These are phyloP conservation scores for Achlya hypogyna DNA, from an alignment of 352 stramenopile species.

Conservation along the genomic window DNA sequence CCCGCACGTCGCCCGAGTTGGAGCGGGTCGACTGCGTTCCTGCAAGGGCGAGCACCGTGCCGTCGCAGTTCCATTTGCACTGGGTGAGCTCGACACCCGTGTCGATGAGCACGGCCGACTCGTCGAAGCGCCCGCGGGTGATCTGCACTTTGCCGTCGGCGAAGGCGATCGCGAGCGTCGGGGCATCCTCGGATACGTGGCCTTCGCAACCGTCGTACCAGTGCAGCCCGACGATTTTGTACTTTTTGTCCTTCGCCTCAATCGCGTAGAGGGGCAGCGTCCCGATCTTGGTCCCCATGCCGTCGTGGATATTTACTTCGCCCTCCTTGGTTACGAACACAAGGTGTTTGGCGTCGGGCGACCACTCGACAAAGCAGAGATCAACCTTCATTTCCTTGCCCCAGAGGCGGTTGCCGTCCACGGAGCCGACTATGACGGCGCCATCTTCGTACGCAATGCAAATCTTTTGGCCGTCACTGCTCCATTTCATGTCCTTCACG, in stretches of 20 bases:
- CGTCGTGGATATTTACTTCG: constrained; percentile 80
- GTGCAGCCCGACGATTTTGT: constrained; percentile 74
- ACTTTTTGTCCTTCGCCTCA: constrained; percentile 33
- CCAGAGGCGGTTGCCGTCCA: constrained; percentile 91
- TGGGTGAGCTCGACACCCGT: constrained; percentile 81
- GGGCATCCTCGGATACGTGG: constrained; percentile 79
- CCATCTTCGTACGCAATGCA: constrained; percentile 94
- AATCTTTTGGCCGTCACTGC: constrained; percentile 89
- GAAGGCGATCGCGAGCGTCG: constrained; percentile 87
- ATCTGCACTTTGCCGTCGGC: constrained; percentile 88
- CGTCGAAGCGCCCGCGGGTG: constrained; percentile 76
- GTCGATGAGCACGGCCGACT: constrained; percentile 84
- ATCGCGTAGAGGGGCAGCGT: constrained; percentile 73
- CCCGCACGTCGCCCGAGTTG: constrained; percentile 30
- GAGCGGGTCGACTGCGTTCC: constrained; percentile 43
- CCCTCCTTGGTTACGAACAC: constrained; percentile 83
- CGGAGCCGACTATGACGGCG: constrained; percentile 89
- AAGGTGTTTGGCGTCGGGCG: constrained; percentile 80
- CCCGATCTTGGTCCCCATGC: constrained; percentile 79
- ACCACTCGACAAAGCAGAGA: constrained; percentile 91
- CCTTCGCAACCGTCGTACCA: constrained; percentile 85
- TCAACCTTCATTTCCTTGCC: constrained; percentile 90
- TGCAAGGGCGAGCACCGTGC: constrained; percentile 82
- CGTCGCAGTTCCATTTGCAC: constrained; percentile 87
- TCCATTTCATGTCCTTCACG: constrained; percentile 93